Evolutionary conservation across 23 red algal species (phyloP), one percentile per base, ranked within the genome.

Genomic region (Gracilaria domingensis): DNA sequence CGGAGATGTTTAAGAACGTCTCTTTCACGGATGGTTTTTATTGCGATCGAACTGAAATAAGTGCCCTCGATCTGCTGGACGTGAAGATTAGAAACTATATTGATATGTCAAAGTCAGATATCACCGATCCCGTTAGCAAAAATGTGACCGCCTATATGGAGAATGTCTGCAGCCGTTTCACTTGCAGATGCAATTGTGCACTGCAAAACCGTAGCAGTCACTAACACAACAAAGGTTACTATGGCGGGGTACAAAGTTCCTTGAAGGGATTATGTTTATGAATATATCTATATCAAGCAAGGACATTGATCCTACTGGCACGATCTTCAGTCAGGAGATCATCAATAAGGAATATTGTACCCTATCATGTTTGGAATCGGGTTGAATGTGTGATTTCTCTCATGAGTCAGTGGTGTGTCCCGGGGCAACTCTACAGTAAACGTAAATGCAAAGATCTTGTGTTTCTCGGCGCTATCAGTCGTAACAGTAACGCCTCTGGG

Each of bases 341-440:
- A 66, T 85, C 51, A 70, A 85, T 55, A 69, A 85, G 26, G 81
- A 85, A 47, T 85, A 61, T 44, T 85, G 81, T 40, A 85, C 81
- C 29, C 20, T 85, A 37, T 69, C 59, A 32, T 85, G 81, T 37
- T 47, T 66, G 45, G 59, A 50, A 67, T 32, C 59, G 21, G 55
- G 65, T 21, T 85, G 81, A 60, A 85, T 51, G 61, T 85, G 81
- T 18, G 81, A 85, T 49, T 33, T 85, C 39, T 69, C 81, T 0
- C 56, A 69, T 26, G 81, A 85, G 42, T 48, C 81, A 26, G 16
- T 85, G 81, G 38, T 69, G 33, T 85, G 81, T 71, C 81, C 81
- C 40, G 29, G 8, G 81, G 81, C 4, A 69, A 85, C 57, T 65
- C 81, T 28, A 69, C 57, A 11, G 60, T 67, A 8, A 85, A 85